Conservation (phyloP, 306 rosid species). For the Ormosia semicastrata region DNA sequence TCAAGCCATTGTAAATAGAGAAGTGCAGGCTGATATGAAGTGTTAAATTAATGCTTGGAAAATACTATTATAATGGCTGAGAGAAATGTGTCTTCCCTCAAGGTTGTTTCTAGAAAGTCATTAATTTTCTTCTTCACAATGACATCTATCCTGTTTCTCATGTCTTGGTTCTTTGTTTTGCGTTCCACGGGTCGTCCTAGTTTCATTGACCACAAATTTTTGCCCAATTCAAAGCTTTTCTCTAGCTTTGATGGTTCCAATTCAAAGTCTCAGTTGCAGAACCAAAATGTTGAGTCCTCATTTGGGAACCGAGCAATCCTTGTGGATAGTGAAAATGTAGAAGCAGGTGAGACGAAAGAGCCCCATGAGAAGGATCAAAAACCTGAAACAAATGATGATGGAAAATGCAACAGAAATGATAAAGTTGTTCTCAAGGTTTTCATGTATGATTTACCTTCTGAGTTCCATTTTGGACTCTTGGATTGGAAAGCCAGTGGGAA, state of each 20-base stretch:
- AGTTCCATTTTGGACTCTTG: conserved; percentile 75
- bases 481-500: conserved; percentile 53
- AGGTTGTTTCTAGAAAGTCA: conserved; percentile 47
- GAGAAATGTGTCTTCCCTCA: conserved; percentile 27
- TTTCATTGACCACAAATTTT: conserved; percentile 30
- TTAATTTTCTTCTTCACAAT: conserved; percentile 45
- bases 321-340: conserved; percentile 34
- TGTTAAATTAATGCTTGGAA: not conserved
- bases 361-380: not conserved
- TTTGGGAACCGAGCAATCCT: conserved; percentile 52
- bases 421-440: conserved; percentile 52
- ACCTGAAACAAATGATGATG: conserved; percentile 8
- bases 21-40: not conserved
- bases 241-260: conserved; percentile 4
- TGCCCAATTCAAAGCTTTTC: conserved; percentile 46
- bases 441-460: conserved; percentile 66
- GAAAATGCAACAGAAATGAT: conserved; percentile 29
- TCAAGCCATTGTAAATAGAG: not conserved
- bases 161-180: conserved; percentile 64
- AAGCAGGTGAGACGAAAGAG: not conserved
- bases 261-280: not conserved
- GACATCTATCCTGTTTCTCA: conserved; percentile 47
- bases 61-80: conserved; percentile 12
- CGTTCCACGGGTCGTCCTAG: conserved; percentile 41
- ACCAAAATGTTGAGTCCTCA: conserved; percentile 31